A percentile compares a stretch with the other conserved stretches of the same genome.
These are phyloP conservation scores for Phytophthora brassicae DNA, from an alignment of 352 stramenopile species.

Conservation along the genomic window DNA sequence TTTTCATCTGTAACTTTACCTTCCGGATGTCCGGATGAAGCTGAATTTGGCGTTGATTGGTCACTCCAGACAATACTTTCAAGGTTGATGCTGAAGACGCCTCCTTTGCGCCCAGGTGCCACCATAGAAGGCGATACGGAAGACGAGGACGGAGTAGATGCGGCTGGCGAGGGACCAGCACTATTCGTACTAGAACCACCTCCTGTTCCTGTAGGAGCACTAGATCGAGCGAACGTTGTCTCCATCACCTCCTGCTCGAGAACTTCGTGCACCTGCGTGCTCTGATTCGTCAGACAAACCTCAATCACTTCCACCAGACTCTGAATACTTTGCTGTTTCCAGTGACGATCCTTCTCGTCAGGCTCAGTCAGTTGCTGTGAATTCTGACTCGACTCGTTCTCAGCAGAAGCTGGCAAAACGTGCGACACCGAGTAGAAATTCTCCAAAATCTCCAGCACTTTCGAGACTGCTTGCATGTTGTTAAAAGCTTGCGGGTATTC, in stretches of 20 bases:
- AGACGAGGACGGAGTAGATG: conserved; percentile 23
- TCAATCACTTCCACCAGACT: conserved; percentile 77
- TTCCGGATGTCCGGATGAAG: conserved; percentile 18
- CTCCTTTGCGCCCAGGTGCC: conserved; percentile 42
- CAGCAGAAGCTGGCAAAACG: conserved; percentile 1
- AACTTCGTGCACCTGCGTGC: conserved; percentile 63
- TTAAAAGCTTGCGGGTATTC: conserved; percentile 70
- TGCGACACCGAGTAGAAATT: conserved; percentile 46
- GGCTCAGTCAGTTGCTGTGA: conserved; percentile 45
- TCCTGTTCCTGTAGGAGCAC: conserved; percentile 16
- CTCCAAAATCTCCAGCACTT: conserved; percentile 66
- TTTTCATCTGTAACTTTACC: conserved; percentile 28
- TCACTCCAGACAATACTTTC: conserved; percentile 87
- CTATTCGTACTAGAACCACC: conserved; percentile 15
- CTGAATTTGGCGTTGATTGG: conserved; percentile 26
- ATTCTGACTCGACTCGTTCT: conserved; percentile 33
- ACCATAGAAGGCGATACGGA: conserved; percentile 27
- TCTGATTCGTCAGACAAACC: conserved; percentile 78
- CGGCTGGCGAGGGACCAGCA: conserved; percentile 8
- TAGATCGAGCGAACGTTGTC: conserved; percentile 61
- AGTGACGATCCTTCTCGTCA: conserved; percentile 63
- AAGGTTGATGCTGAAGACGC: conserved; percentile 74
- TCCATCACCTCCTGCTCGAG: conserved; percentile 72
- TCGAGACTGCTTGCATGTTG: conserved; percentile 57
- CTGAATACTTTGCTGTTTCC: conserved; percentile 77